Evolutionary conservation across 768 basidiomycete species (phyloP).

Genomic region (Sistotremastrum suecicum): DNA sequence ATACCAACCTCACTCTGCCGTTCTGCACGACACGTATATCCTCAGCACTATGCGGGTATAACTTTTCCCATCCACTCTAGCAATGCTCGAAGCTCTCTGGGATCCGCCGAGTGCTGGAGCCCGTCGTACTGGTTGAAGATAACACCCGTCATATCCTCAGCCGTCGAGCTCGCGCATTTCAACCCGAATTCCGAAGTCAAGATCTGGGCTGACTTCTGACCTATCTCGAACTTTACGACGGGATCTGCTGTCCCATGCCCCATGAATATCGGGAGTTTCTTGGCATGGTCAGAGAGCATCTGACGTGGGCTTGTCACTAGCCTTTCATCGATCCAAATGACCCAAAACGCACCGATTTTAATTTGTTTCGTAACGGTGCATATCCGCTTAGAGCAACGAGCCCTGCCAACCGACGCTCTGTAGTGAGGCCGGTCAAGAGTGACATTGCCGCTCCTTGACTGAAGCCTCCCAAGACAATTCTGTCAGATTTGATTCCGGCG

Average conservation of each 20-base stretch:
- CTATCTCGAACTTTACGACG: conserved; percentile 46
- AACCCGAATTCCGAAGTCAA: conserved; percentile 43
- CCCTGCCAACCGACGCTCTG: conserved; percentile 55
- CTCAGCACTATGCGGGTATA: background rate
- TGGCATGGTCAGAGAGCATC: conserved; percentile 48
- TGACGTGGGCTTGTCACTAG: conserved; percentile 15
- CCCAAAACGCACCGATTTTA: conserved; percentile 40
- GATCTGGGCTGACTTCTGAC: conserved; percentile 39
- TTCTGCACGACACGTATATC: background rate
- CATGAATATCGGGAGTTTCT: conserved; percentile 68
- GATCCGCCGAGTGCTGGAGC: conserved; percentile 19
- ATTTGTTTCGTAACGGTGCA: conserved; percentile 52
- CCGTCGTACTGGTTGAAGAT: conserved; percentile 15
- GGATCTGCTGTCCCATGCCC: conserved; percentile 72
- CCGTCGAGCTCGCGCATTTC: conserved; percentile 22
- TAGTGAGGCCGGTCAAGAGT: conserved; percentile 59
- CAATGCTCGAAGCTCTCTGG: conserved; percentile 21
- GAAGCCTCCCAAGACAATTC: conserved; percentile 81
- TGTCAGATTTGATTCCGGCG: conserved; percentile 47
- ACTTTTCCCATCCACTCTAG: conserved; percentile 14
- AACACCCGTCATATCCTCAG: conserved; percentile 12
- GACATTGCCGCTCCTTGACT: conserved; percentile 75
- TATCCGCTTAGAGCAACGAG: conserved; percentile 65
- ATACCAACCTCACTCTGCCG: too few species aligned
- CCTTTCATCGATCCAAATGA: background rate